Evolutionary conservation across 2,329 filamentous ascomycete genomes (phyloP).

Genomic region (Talaromyces sp.): DNA sequence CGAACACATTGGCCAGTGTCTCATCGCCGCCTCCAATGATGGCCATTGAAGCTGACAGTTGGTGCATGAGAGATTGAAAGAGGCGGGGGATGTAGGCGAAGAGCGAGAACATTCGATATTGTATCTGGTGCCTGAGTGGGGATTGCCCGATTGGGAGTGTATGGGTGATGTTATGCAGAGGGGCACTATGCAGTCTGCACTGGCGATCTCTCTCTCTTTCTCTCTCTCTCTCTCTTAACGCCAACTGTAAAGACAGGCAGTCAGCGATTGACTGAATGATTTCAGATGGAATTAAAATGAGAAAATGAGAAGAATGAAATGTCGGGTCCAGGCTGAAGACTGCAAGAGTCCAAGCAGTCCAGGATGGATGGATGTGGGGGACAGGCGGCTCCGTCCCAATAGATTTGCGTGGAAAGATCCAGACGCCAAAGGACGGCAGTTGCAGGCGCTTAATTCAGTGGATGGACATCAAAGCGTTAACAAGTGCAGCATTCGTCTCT

Average conservation of each 20-base stretch:
- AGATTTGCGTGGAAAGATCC: background rate
- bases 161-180: background rate
- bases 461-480: background rate
- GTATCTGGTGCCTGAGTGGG: background rate
- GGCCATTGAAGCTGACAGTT: slow-evolving; percentile 1
- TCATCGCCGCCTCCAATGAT: slow-evolving; percentile 1
- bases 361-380: background rate
- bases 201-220: background rate
- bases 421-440: background rate
- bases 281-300: too few relatives aligned
- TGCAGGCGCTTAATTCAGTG: background rate
- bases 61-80: background rate
- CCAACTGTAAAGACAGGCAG: background rate
- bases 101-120: background rate
- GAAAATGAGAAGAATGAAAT: too few relatives aligned
- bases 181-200: background rate
- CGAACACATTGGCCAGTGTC: slow-evolving; percentile 9
- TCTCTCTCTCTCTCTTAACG: background rate
- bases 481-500: too few relatives aligned
- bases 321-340: background rate
- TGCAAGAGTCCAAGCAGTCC: background rate
- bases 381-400: background rate
- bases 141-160: background rate
- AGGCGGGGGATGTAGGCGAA: background rate
- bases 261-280: background rate